Evolutionary conservation across 805 yeast genomes (phyloP).

Genomic region (Saturnispora halmiae): DNA sequence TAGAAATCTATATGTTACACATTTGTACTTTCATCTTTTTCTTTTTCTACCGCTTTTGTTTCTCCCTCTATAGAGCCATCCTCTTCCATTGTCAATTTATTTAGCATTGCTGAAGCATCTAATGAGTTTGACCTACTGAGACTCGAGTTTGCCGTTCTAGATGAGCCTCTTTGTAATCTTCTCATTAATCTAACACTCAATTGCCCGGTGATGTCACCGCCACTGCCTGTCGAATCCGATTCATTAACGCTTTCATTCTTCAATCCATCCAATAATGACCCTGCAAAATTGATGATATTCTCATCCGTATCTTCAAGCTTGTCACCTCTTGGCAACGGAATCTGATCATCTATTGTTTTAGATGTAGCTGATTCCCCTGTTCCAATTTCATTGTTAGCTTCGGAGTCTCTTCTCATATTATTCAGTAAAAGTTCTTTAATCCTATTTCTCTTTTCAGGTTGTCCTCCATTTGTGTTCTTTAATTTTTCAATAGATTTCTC

Average conservation of each 20-base stretch:
- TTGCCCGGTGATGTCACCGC: conserved; percentile 12
- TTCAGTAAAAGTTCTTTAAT: conserved; percentile 73
- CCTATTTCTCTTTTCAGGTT: conserved; percentile 29
- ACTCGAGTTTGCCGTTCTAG: not conserved
- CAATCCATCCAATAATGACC: not conserved
- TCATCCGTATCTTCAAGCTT: conserved; percentile 7
- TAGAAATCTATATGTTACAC: too few species aligned
- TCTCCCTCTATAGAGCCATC: not conserved
- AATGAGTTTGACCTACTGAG: conserved; percentile 20
- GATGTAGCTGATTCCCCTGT: not conserved
- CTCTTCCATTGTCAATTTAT: not conserved
- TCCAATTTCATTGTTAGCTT: not conserved
- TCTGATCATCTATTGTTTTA: not conserved
- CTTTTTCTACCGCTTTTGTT: not conserved
- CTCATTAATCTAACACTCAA: conserved; percentile 26
- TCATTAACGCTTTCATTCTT: conserved; percentile 7
- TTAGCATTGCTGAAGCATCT: conserved; percentile 3
- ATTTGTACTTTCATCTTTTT: too few species aligned
- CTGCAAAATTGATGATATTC: conserved; percentile 14
- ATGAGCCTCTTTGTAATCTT: conserved; percentile 19
- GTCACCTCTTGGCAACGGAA: not conserved
- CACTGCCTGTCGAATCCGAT: not conserved
- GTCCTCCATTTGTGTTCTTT: conserved; percentile 81
- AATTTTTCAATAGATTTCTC: conserved; percentile 80
- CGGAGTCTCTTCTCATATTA: conserved; percentile 50